Base-by-base conservation (phyloP, 768 basidiomycete genomes). In the Rhizopogon salebrosus region DNA sequence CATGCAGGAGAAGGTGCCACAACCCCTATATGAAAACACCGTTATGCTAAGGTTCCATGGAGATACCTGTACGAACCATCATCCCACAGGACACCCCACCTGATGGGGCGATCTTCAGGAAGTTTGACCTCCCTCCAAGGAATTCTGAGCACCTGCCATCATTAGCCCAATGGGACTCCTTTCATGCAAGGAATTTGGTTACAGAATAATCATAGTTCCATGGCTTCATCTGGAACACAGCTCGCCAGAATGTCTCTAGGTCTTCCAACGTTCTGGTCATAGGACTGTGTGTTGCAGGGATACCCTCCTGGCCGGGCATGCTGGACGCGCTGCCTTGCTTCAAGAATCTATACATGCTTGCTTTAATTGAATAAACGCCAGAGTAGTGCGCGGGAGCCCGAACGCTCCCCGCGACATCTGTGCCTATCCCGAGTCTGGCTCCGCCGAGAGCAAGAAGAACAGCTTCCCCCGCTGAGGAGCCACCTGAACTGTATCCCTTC, bases 321-420 rank as follows among this genome's bases (percentile, higher is more conserved):
- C 73, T 65, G 41, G 78, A 67, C 18, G 53, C 59, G 42, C 71
- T 75, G 2, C 84, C 83, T 57, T 75, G 75, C 31, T 66, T 72
- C 6, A 81, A 78, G 59, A 86, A 83, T 51, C 86, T 72, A 38
- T 80, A 75, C 51, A 70, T 68, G 58, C 83, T 84, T 9, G 80
- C 74, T 61, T 78, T 80, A 63, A 85, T 74, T 7, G 78, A 70
- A 64, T 83, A 86, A 2, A 85, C 66, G 0, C 85, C 87, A 40
- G 82, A 82, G 58, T 83, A 84, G 52, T 85, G 79, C 1, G 85
- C 78, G 3, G 87, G 87, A 7, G 77, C 76, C 18, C 86, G 77
- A 37, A 89, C 78, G 27, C 80, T 82, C 3, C 86, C 87, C 9
- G 80, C 85, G 20, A 87, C 82, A 53, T 87, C 85, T 5, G 84